Evolutionary conservation across 164 flowering plant genomes (phyloP).

Genomic region (Echeveria elegans): DNA sequence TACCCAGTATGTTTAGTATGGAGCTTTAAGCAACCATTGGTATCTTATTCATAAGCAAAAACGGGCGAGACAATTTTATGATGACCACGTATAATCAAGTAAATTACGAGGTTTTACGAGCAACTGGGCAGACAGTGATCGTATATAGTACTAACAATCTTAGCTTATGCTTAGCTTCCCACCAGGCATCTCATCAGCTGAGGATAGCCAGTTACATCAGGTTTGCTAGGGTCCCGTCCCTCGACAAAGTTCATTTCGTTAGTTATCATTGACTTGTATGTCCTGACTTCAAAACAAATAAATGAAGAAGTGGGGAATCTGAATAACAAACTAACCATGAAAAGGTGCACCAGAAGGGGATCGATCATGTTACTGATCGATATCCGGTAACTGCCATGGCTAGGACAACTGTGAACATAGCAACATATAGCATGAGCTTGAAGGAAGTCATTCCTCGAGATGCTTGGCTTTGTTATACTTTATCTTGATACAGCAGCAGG

Average conservation of each 20-base stretch:
- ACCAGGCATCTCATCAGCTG: not conserved
- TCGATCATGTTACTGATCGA: not conserved
- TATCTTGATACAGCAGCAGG: not conserved
- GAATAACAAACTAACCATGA: not conserved
- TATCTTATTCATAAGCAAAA: too few species aligned
- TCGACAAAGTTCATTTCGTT: not conserved
- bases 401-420: slow-evolving; percentile 17
- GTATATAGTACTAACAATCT: too few species aligned
- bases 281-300: too few species aligned
- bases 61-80: not conserved
- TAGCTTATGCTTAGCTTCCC: not conserved
- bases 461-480: not conserved
- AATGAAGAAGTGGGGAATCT: not conserved
- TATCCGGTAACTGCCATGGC: slow-evolving; percentile 15
- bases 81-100: not conserved
- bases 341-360: not conserved
- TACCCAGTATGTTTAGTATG: too few species aligned
- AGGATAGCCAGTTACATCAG: not conserved
- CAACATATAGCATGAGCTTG: slow-evolving; percentile 12
- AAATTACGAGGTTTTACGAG: not conserved
- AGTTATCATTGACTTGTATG: too few species aligned
- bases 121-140: not conserved
- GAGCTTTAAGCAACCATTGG: too few species aligned
- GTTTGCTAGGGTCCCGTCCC: not conserved
- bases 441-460: slow-evolving; percentile 18